phyloP scores from a whole-genome alignment of 2,329 filamentous ascomycete species.

The Cytospora mali region DNA sequence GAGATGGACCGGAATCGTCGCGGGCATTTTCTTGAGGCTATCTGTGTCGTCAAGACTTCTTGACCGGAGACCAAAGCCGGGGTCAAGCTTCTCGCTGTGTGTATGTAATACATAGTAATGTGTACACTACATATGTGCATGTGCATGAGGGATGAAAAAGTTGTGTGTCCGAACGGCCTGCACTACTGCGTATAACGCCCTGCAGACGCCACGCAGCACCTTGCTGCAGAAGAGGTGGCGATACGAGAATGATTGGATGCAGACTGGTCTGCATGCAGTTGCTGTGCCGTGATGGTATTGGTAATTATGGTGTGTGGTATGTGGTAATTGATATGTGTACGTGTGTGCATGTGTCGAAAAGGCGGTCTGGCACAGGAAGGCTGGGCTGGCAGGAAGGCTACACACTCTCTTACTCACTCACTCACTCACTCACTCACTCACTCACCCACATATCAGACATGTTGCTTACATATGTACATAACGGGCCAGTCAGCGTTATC shows the following conservation, averaged over 20 bases:
- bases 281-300: no score
- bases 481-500: neutral
- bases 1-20: neutral
- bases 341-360: constrained; percentile 1
- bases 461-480: neutral
- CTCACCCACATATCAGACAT: neutral
- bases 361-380: neutral
- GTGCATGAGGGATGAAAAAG: neutral
- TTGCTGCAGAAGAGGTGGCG: neutral
- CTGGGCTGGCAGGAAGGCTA: neutral
- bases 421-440: no score
- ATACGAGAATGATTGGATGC: neutral
- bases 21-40: neutral
- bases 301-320: neutral
- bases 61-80: no score
- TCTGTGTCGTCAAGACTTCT: neutral
- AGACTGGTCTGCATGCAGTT: neutral
- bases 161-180: neutral
- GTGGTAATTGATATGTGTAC: neutral
- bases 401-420: neutral
- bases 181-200: neutral
- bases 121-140: neutral
- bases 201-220: neutral
- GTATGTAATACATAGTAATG: no score
- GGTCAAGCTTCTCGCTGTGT: no score